Evolutionary conservation across 1,284 basidiomycete genomes (phyloP), one percentile per base, ranked within the genome.

Genomic region (Exobasidium rhododendri): DNA sequence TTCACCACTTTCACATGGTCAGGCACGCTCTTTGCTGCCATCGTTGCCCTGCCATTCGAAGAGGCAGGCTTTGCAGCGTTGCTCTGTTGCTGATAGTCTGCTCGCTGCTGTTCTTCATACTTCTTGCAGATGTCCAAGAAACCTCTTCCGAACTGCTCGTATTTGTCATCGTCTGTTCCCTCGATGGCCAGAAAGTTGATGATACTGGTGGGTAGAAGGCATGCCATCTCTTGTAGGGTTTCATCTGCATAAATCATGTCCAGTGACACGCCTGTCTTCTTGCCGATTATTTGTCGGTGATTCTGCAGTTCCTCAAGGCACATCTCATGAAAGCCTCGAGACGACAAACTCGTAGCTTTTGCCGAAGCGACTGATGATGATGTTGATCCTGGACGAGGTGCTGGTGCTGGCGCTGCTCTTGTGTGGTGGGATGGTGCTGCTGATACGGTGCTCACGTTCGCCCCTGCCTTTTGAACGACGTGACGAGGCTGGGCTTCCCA

Each of bases 81-180:
- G 17, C 10, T 40, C 17, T 17, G 10, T 17, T 40, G 35, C 35
- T 40, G 35, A 17, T 40, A 40, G 17, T 40, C 35, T 40, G 35
- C 35, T 17, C 17, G 7, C 20, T 50, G 47, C 20, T 31, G 22
- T 10, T 20, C 20, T 31, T 24, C 22, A 28, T 61, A 63, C 1
- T 54, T 45, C 43, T 59, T 53, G 26, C 68, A 70, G 6, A 71
- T 35, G 2, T 51, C 64, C 2, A 71, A 55, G 26, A 65, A 69
- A 26, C 55, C 50, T 0, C 22, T 6, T 13, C 53, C 63, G 51
- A 64, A 67, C 49, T 62, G 62, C 14, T 53, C 29, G 30, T 64
- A 58, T 50, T 43, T 57, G 0, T 22, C 44, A 14, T 50, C 56
- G 20, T 55, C 24, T 0, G 46, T 32, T 2, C 63, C 56, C 13